Percentiles rank a stretch among this genome's conserved stretches.
phyloP scores from a whole-genome alignment of 768 basidiomycete species.

The Pisolithus microcarpus region DNA sequence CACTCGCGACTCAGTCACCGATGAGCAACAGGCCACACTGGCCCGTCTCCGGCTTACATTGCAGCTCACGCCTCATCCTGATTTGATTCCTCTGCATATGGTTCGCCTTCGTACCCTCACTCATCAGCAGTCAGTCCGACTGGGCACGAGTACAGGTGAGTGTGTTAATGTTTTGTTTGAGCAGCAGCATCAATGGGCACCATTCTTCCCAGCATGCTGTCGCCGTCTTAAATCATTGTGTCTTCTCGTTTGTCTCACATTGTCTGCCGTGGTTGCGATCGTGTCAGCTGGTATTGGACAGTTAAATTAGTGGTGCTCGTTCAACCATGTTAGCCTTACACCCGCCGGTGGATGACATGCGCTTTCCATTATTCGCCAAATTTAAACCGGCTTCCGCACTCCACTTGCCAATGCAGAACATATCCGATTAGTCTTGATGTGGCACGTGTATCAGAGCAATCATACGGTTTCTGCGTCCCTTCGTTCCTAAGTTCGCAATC shows the following conservation, averaged over 20 bases:
- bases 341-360: neutral
- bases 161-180: neutral
- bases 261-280: neutral
- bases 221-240: neutral
- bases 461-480: neutral
- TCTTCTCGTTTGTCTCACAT: neutral
- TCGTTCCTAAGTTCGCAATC: neutral
- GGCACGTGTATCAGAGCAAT: neutral
- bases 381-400: neutral
- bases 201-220: neutral
- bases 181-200: neutral
- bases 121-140: conserved; percentile 15
- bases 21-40: conserved; percentile 6
- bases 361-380: neutral
- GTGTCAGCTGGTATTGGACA: neutral
- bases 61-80: conserved; percentile 20
- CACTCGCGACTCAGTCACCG: conserved; percentile 8
- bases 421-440: neutral
- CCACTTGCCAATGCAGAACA: neutral
- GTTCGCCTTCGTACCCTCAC: conserved; percentile 23
- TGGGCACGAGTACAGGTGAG: conserved; percentile 12
- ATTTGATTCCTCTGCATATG: conserved; percentile 16
- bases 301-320: neutral
- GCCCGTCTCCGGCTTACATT: conserved; percentile 19
- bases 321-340: neutral